Evolutionary conservation across 345 rosid genomes (phyloP).

Genomic region (Populus nigra): DNA sequence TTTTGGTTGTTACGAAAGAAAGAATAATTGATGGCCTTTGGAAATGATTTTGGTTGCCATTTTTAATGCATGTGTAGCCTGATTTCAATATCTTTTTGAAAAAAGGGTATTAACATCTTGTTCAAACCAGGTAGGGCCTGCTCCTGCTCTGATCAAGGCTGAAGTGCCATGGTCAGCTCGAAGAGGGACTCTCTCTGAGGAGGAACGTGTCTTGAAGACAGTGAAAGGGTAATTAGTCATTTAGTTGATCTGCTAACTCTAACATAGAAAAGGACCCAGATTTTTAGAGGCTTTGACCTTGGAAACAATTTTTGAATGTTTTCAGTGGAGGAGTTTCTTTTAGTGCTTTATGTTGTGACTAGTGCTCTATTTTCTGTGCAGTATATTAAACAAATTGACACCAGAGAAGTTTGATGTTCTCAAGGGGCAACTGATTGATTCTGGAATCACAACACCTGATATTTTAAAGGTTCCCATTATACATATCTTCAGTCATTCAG

Average conservation of each 20-base stretch:
- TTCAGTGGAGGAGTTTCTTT: neutral
- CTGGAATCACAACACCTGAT: slow-evolving; percentile 82
- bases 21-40: too few species aligned
- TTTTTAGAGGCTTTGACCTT: neutral
- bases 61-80: neutral
- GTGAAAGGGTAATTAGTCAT: slow-evolving; percentile 64
- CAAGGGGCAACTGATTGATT: slow-evolving; percentile 84
- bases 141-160: slow-evolving; percentile 63
- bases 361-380: slow-evolving; percentile 24
- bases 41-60: neutral
- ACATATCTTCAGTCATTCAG: neutral
- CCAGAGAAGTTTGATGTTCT: slow-evolving; percentile 91
- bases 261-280: neutral
- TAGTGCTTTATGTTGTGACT: neutral
- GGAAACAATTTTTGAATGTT: neutral
- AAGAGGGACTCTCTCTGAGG: slow-evolving; percentile 68
- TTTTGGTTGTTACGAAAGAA: too few species aligned
- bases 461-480: slow-evolving; percentile 52
- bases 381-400: slow-evolving; percentile 83
- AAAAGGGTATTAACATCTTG: neutral
- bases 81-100: neutral
- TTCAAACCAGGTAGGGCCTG: slow-evolving; percentile 57
- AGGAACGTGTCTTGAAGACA: slow-evolving; percentile 71
- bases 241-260: neutral
- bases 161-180: slow-evolving; percentile 87